Conservation (phyloP, 2,329 filamentous ascomycete genomes). For the Zymoseptoria pseudotritici region DNA sequence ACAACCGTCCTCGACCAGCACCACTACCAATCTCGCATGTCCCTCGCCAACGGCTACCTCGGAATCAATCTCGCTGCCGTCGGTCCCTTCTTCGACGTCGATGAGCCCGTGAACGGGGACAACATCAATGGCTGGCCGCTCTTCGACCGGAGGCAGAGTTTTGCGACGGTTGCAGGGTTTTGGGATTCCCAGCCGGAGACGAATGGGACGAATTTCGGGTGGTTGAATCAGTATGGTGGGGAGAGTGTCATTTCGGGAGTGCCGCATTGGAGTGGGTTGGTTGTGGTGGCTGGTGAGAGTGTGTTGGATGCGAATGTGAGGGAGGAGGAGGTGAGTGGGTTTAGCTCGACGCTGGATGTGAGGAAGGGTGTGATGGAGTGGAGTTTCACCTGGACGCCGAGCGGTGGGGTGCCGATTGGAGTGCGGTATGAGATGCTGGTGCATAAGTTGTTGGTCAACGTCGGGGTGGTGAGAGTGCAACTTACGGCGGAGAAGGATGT, state of each 20-base stretch:
- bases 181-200: slow-evolving; percentile 54
- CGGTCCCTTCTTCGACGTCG: slow-evolving; percentile 57
- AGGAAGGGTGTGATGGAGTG: slow-evolving; percentile 57
- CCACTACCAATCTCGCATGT: slow-evolving; percentile 54
- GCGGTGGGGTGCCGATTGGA: slow-evolving; percentile 42
- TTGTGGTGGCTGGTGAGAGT: slow-evolving; percentile 48
- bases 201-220: slow-evolving; percentile 57
- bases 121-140: slow-evolving; percentile 58
- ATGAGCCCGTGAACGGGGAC: slow-evolving; percentile 48
- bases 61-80: slow-evolving; percentile 57
- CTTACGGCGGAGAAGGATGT: slow-evolving; percentile 48
- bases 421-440: slow-evolving; percentile 60
- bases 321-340: slow-evolving; percentile 52
- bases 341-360: slow-evolving; percentile 55
- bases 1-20: slow-evolving; percentile 50
- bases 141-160: slow-evolving; percentile 55
- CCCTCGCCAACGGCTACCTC: slow-evolving; percentile 57
- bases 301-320: slow-evolving; percentile 56
- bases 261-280: slow-evolving; percentile 58
- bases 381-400: slow-evolving; percentile 60
- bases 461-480: slow-evolving; percentile 53
- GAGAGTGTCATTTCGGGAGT: slow-evolving; percentile 66
- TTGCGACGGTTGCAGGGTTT: slow-evolving; percentile 62
- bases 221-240: slow-evolving; percentile 61
- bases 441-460: slow-evolving; percentile 56